Evolutionary conservation across 805 yeast species (phyloP).

Genomic region (Torulaspora gathmanii): DNA sequence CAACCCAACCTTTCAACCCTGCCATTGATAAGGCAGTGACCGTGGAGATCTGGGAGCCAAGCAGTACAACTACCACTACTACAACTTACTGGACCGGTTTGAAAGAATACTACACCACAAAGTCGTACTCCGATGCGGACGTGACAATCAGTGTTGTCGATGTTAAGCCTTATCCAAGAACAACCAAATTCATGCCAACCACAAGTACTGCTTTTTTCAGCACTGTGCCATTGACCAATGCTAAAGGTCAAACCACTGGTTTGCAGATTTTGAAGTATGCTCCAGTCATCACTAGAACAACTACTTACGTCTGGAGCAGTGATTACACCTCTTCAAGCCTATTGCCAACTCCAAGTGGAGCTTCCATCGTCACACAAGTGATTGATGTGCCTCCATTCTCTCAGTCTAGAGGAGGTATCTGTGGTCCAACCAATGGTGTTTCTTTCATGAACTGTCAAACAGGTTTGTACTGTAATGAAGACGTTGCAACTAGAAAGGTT

Average conservation of each 20-base stretch:
- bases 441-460: conserved; percentile 6
- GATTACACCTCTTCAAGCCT: conserved; percentile 2
- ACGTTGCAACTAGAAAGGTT: background rate
- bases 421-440: conserved; percentile 14
- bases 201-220: conserved; percentile 3
- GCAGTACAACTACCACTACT: conserved; percentile 8
- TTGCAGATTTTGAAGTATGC: conserved; percentile 5
- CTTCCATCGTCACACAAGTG: conserved; percentile 9
- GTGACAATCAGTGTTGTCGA: conserved; percentile 7
- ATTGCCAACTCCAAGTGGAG: conserved; percentile 4
- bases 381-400: conserved; percentile 11
- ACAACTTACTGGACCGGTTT: conserved; percentile 6
- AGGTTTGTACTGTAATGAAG: conserved; percentile 7
- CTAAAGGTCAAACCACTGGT: conserved; percentile 8
- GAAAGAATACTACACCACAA: conserved; percentile 1
- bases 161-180: conserved; percentile 9
- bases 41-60: conserved; percentile 10
- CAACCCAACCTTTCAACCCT: conserved; percentile 8
- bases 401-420: conserved; percentile 5
- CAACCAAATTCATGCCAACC: conserved; percentile 5
- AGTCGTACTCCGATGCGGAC: conserved; percentile 5
- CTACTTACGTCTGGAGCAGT: conserved; percentile 11
- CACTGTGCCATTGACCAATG: conserved; percentile 4
- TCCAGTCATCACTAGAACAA: conserved; percentile 6
- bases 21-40: conserved; percentile 5